Conservation (phyloP, 352 stramenopile species). For the Phytophthora pini region DNA sequence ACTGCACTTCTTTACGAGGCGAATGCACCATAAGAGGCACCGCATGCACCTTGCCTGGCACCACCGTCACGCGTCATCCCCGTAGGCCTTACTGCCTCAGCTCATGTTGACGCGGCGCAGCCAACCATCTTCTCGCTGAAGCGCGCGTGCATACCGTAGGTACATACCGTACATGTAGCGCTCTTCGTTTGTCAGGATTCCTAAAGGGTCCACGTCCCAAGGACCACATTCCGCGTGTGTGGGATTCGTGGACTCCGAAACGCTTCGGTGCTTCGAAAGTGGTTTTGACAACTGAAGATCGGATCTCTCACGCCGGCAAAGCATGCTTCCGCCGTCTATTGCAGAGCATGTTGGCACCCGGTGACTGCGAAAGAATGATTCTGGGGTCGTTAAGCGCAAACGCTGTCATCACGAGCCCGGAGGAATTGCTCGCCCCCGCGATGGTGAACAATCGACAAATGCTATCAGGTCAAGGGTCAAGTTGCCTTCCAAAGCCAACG, state of each 20-base stretch:
- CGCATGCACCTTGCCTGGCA: conserved; percentile 1
- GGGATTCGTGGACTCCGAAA: conserved; percentile 25
- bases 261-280: conserved; percentile 2
- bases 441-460: conserved; percentile 36
- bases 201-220: conserved; percentile 9
- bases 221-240: conserved; percentile 4
- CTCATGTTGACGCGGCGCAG: conserved; percentile 19
- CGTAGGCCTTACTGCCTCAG: conserved; percentile 8
- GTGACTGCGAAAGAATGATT: conserved; percentile 29
- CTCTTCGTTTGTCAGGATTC: conserved; percentile 15
- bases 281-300: conserved; percentile 31
- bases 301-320: conserved; percentile 17
- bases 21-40: background rate
- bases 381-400: conserved; percentile 8
- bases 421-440: conserved; percentile 43
- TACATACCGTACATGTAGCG: conserved; percentile 1
- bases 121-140: conserved; percentile 2
- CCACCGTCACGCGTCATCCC: conserved; percentile 11
- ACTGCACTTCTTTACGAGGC: conserved; percentile 24
- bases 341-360: conserved; percentile 35
- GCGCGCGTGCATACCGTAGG: conserved; percentile 4
- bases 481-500: conserved; percentile 1
- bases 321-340: conserved; percentile 8
- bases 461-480: conserved; percentile 31
- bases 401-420: conserved; percentile 25